Base-by-base conservation (phyloP, 2,329 filamentous ascomycete species). In the Nemania bipapillata region DNA sequence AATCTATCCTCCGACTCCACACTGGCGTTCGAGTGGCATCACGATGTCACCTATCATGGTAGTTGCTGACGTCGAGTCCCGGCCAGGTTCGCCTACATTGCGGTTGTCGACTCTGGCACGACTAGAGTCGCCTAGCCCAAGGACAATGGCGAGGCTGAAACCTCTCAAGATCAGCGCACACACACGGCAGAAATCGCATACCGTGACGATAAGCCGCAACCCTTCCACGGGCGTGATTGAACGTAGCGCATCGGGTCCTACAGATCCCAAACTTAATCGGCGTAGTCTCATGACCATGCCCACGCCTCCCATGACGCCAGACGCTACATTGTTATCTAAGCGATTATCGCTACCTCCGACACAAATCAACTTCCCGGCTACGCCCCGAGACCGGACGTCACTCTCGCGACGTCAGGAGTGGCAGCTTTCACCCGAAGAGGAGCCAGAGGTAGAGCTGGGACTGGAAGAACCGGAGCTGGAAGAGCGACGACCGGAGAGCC, bases 31-130 rank as follows among this genome's bases (percentile, higher is more conserved):
- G 1, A 62, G 65, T 22, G 52, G 69, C 28, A 68, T 75, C 26
- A 60, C 69, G 12, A 71, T 77, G 49, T 77, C 76, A 7, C 70
- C 74, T 4, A 68, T 77, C n/a, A 77, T 78, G 71, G 69, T 76
- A 0, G 69, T 76, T 1, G 72, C 72, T 11, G 65, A 74, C 59
- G 28, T 73, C 24, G 67, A 70, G 52, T 69, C 74, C 2, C 66
- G 50, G 49, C 54, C 66, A 2, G 66, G 56, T 22, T 65, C 64
- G 35, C 47, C 70, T 30, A 70, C 62, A 11, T 32, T 70, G 2
- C 66, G 57, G 24, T 26, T 55, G n/a, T 58, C 68, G 28, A 50
- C 52, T 54, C 22, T 57, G 49, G 26, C 65, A 32, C 59, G 66
- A 50, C 62, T 56, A 30, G 70, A 72, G 9, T 54, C 56, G 22